Evolutionary conservation across 2,329 filamentous ascomycete species (phyloP).

Genomic region (Alternaria ventricosa): DNA sequence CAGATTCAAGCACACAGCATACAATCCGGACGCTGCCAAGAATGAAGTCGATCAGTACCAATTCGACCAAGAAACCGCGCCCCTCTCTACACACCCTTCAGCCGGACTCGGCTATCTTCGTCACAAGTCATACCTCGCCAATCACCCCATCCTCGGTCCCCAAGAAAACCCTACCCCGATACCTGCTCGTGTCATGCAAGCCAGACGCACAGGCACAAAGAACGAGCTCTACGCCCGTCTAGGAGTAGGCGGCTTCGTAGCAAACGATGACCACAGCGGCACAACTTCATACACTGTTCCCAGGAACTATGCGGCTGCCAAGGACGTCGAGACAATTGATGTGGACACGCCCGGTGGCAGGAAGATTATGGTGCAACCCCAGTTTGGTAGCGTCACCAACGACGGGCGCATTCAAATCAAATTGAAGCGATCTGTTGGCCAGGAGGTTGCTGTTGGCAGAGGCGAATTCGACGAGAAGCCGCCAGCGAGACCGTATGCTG

Average conservation of each 20-base stretch:
- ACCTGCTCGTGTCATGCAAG: conserved; percentile 63
- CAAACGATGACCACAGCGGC: conserved; percentile 46
- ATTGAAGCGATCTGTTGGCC: conserved; percentile 24
- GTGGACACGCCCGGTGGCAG: conserved; percentile 55
- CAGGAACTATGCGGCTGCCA: background rate
- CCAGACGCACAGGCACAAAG: conserved; percentile 16
- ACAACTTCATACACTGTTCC: conserved; percentile 21
- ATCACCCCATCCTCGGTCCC: conserved; percentile 67
- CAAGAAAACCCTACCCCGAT: conserved; percentile 61
- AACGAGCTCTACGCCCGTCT: conserved; percentile 44
- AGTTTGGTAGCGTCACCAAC: conserved; percentile 46
- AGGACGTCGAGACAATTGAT: conserved; percentile 49
- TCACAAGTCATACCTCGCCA: conserved; percentile 61
- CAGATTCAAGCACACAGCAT: conserved; percentile 33
- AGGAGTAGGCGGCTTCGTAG: conserved; percentile 55
- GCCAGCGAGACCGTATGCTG: conserved; percentile 19
- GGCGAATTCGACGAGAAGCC: conserved; percentile 37
- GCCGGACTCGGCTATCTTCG: conserved; percentile 68
- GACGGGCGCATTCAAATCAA: conserved; percentile 42
- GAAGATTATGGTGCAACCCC: conserved; percentile 60
- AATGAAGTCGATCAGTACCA: conserved; percentile 34
- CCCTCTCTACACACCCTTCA: conserved; percentile 68
- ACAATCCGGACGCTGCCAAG: conserved; percentile 29
- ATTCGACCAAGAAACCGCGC: conserved; percentile 45
- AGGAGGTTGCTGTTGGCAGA: conserved; percentile 29